Evolutionary conservation across 2,329 filamentous ascomycete species (phyloP).

Genomic region (Calycina marina): DNA sequence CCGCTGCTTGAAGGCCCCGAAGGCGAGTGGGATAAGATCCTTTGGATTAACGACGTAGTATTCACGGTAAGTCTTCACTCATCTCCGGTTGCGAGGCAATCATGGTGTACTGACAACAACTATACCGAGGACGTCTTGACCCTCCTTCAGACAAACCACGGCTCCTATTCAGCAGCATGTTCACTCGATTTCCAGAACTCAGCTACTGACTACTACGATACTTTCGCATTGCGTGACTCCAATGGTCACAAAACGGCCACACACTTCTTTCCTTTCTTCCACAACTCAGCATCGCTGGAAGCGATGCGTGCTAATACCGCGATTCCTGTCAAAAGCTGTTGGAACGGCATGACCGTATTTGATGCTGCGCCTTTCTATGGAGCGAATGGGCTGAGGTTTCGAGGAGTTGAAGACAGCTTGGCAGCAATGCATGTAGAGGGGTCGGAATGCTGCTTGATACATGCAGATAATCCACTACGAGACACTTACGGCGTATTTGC

Average conservation of each 20-base stretch:
- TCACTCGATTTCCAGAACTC: slow-evolving; percentile 42
- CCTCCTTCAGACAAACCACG: slow-evolving; percentile 39
- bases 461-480: slow-evolving; percentile 37
- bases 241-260: slow-evolving; percentile 27
- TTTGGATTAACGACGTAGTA: slow-evolving; percentile 50
- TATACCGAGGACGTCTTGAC: slow-evolving; percentile 38
- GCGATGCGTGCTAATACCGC: slow-evolving; percentile 35
- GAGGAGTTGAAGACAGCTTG: slow-evolving; percentile 46
- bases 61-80: slow-evolving; percentile 36
- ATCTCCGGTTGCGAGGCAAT: neutral
- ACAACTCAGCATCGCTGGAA: slow-evolving; percentile 31
- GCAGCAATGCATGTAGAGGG: slow-evolving; percentile 50
- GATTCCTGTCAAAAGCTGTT: slow-evolving; percentile 37
- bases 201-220: slow-evolving; percentile 40
- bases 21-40: slow-evolving; percentile 34
- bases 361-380: slow-evolving; percentile 38
- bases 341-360: slow-evolving; percentile 40
- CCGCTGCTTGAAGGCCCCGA: slow-evolving; percentile 26
- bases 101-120: neutral
- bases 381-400: slow-evolving; percentile 33
- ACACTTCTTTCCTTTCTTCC: slow-evolving; percentile 44
- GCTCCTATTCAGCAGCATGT: slow-evolving; percentile 45
- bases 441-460: slow-evolving; percentile 70
- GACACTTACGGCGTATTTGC: slow-evolving; percentile 49
- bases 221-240: slow-evolving; percentile 42